Conservation (phyloP, 2,329 filamentous ascomycete species). For the Fusarium dlaminii region DNA sequence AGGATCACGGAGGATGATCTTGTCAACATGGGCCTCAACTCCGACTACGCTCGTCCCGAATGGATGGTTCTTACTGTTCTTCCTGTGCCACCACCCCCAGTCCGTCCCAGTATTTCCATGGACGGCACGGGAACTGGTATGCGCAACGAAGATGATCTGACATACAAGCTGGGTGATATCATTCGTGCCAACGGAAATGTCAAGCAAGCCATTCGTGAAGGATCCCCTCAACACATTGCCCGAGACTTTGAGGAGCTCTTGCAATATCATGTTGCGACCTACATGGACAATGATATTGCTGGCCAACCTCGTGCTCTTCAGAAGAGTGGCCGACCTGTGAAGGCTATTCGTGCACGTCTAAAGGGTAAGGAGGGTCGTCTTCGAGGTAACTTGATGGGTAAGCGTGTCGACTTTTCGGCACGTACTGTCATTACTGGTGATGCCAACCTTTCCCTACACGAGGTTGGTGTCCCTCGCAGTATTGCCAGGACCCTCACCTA, state of each 20-base stretch:
- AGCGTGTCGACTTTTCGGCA: constrained; percentile 98
- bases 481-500: constrained; percentile 95
- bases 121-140: constrained; percentile 92
- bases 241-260: constrained; percentile 90
- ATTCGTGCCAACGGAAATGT: constrained; percentile 98
- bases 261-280: constrained; percentile 98
- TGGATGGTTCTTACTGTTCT: constrained; percentile 98
- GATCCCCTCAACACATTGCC: constrained; percentile 89
- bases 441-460: constrained; percentile 93
- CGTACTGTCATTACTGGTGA: constrained; percentile 99
- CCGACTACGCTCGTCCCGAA: constrained; percentile 93
- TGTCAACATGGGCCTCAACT: constrained; percentile 87
- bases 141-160: constrained; percentile 98
- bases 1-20: constrained; percentile 85
- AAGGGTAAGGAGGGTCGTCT: constrained; percentile 99
- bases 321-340: constrained; percentile 95
- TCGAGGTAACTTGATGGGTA: constrained; percentile 98
- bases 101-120: constrained; percentile 96
- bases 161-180: constrained; percentile 98
- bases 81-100: constrained; percentile 93
- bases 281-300: constrained; percentile 99
- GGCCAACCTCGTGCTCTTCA: constrained; percentile 93
- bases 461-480: constrained; percentile 94
- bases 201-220: constrained; percentile 87
- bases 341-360: constrained; percentile 93